phyloP scores from a whole-genome alignment of 768 basidiomycete genomes.

The Pleurotus djamor region DNA sequence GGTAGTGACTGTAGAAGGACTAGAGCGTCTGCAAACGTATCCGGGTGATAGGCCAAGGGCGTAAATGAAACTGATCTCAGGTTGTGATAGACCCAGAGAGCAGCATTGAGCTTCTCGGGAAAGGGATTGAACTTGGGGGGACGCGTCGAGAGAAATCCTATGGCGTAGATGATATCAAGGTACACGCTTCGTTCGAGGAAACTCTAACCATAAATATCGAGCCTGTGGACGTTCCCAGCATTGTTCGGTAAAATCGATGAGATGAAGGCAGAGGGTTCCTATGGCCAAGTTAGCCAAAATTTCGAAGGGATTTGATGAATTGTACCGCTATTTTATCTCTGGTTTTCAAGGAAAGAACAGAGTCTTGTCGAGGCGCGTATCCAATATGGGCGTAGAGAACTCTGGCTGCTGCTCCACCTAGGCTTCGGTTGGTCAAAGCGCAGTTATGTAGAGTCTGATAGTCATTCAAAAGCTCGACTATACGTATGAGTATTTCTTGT shows the following conservation, averaged over 20 bases:
- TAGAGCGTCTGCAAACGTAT: slow-evolving; percentile 29
- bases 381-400: slow-evolving; percentile 44
- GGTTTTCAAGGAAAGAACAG: slow-evolving; percentile 29
- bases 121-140: slow-evolving; percentile 28
- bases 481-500: slow-evolving; percentile 31
- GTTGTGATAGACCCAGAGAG: slow-evolving; percentile 26
- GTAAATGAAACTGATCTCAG: slow-evolving; percentile 29
- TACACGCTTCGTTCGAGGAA: not conserved
- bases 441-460: slow-evolving; percentile 33
- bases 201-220: slow-evolving; percentile 44
- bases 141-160: slow-evolving; percentile 13
- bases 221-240: slow-evolving; percentile 33
- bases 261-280: slow-evolving; percentile 33
- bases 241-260: slow-evolving; percentile 39
- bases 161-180: slow-evolving; percentile 3
- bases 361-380: slow-evolving; percentile 31
- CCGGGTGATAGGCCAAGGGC: slow-evolving; percentile 29
- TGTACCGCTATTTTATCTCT: slow-evolving; percentile 15
- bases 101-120: slow-evolving; percentile 22
- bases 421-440: slow-evolving; percentile 43
- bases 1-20: slow-evolving; percentile 14
- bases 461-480: slow-evolving; percentile 33
- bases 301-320: not conserved
- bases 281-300: not conserved
- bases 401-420: slow-evolving; percentile 39